Evolutionary conservation across 2,329 filamentous ascomycete genomes (phyloP).

Genomic region (Westerdykella ornata): DNA sequence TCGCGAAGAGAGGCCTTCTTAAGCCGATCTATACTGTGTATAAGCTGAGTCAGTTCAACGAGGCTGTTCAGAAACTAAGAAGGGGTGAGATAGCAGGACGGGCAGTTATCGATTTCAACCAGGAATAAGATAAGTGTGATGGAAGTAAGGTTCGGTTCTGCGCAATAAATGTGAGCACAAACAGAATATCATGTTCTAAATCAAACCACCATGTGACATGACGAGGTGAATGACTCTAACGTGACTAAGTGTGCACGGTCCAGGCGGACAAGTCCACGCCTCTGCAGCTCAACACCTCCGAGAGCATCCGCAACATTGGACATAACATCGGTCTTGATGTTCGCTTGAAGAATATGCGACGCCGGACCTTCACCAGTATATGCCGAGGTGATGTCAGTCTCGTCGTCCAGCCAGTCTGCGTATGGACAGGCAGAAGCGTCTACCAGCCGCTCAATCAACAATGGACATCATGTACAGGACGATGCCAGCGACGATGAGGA

Average conservation of each 20-base stretch:
- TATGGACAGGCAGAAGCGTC: constrained; percentile 40
- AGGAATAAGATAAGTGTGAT: constrained; percentile 16
- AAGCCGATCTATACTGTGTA: constrained; percentile 47
- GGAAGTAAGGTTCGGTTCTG: background rate
- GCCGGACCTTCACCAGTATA: constrained; percentile 18
- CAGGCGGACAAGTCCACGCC: no score
- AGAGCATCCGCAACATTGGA: no score
- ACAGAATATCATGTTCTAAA: no score
- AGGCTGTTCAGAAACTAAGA: constrained; percentile 47
- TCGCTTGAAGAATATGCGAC: constrained; percentile 19
- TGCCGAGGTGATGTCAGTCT: constrained; percentile 36
- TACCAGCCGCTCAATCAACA: constrained; percentile 37
- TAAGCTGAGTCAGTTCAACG: constrained; percentile 43
- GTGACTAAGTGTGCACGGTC: no score
- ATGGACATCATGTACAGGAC: constrained; percentile 31
- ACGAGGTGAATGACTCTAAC: no score
- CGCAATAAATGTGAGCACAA: no score
- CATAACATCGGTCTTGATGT: no score
- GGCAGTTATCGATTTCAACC: constrained; percentile 50
- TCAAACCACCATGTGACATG: no score
- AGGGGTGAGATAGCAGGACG: constrained; percentile 48
- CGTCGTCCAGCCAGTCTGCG: constrained; percentile 29
- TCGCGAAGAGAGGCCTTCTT: constrained; percentile 46
- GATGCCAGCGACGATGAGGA: constrained; percentile 48
- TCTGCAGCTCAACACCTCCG: no score